A percentile compares a stretch with the other conserved stretches of the same genome.
Evolutionary conservation across 2,329 filamentous ascomycete species (phyloP).

Genomic region (Fusarium nelsonii): DNA sequence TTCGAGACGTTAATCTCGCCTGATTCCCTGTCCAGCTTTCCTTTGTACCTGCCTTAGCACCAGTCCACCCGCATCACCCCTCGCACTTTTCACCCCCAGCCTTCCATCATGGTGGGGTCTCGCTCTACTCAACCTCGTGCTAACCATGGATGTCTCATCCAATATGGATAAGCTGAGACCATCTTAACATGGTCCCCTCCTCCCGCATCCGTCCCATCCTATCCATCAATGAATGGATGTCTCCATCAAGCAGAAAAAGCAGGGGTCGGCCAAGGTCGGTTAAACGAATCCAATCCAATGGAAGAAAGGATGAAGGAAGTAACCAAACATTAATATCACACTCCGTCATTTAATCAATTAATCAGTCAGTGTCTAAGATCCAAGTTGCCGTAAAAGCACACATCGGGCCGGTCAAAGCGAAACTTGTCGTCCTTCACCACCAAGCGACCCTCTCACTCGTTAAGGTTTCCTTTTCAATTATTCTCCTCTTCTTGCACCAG

Average conservation of each 20-base stretch:
- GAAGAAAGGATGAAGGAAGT: slow-evolving; percentile 15
- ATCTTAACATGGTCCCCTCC: slow-evolving; percentile 37
- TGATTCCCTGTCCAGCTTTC: slow-evolving; percentile 36
- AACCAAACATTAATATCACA: slow-evolving; percentile 12
- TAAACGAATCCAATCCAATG: slow-evolving; percentile 41
- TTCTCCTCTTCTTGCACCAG: background rate
- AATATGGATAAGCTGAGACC: slow-evolving; percentile 26
- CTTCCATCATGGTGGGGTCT: slow-evolving; percentile 33
- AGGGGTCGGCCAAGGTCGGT: slow-evolving; percentile 39
- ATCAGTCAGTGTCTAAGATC: background rate
- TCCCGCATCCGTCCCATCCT: slow-evolving; percentile 46
- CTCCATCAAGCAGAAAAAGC: slow-evolving; percentile 8
- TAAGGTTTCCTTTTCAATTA: slow-evolving; percentile 13
- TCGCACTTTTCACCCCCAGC: slow-evolving; percentile 7
- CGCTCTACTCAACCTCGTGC: slow-evolving; percentile 42
- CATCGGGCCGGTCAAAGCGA: background rate
- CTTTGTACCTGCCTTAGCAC: slow-evolving; percentile 47
- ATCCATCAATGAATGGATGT: background rate
- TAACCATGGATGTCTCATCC: slow-evolving; percentile 39
- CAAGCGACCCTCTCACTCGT: slow-evolving; percentile 26
- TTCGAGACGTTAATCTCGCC: slow-evolving; percentile 44
- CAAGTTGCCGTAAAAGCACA: background rate
- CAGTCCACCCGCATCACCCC: slow-evolving; percentile 30
- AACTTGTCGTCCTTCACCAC: slow-evolving; percentile 23
- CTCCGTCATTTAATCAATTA: background rate